These are phyloP conservation scores for Trypanosoma cruzi DNA, from an alignment of 208 protist genomes.

Conservation along the genomic window DNA sequence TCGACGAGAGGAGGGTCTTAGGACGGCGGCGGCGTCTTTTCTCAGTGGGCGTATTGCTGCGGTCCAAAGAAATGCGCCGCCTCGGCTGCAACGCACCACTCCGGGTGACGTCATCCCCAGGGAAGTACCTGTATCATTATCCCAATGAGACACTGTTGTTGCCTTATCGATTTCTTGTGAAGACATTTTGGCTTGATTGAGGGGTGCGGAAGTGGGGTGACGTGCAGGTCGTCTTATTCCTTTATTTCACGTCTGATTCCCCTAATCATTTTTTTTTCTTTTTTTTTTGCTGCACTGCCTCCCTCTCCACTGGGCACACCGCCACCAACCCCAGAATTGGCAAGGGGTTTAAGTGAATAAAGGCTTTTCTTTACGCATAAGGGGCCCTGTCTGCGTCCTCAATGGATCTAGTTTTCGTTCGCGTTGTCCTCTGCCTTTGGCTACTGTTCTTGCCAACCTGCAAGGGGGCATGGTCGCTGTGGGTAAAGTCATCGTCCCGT, in stretches of 20 bases:
- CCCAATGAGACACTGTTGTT: slow-evolving; percentile 5
- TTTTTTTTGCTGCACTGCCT: too few relatives aligned
- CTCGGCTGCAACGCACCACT: neutral
- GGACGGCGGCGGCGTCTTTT: neutral
- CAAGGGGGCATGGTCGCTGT: slow-evolving; percentile 10
- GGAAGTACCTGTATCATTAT: slow-evolving; percentile 19
- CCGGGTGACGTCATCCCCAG: neutral
- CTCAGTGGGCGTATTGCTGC: neutral
- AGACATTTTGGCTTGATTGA: too few relatives aligned
- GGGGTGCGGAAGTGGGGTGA: too few relatives aligned
- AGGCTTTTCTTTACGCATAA: neutral
- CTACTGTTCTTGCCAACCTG: slow-evolving; percentile 5
- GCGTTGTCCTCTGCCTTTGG: neutral
- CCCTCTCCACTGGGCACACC: too few relatives aligned
- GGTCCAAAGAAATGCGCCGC: neutral
- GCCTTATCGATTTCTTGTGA: too few relatives aligned
- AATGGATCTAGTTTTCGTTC: neutral
- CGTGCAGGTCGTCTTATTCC: too few relatives aligned
- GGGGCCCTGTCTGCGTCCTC: too few relatives aligned
- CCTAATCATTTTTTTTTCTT: too few relatives aligned
- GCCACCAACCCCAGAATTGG: too few relatives aligned
- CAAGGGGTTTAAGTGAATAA: too few relatives aligned
- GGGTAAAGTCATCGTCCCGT: slow-evolving; percentile 6
- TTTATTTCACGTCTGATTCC: too few relatives aligned
- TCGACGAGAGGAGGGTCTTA: neutral